Evolutionary conservation across 2,329 filamentous ascomycete species (phyloP).

Genomic region (Fusarium piperis): DNA sequence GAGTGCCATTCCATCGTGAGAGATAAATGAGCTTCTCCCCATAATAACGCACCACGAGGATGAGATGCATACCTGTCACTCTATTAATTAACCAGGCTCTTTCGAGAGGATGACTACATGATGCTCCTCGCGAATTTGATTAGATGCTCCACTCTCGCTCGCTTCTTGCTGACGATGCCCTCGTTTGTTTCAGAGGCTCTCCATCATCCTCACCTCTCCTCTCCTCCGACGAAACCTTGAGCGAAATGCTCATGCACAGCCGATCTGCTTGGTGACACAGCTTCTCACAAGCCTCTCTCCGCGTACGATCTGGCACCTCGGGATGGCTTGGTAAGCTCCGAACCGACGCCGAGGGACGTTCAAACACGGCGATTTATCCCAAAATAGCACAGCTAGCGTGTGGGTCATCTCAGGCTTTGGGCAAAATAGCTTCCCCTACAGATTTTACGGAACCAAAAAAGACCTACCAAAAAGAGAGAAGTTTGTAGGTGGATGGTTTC

Average conservation of each 20-base stretch:
- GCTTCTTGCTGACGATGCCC: not conserved
- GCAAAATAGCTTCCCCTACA: not conserved
- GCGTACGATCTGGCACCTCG: not conserved
- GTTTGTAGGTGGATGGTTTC: not conserved
- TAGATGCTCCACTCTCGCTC: not conserved
- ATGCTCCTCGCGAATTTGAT: not conserved
- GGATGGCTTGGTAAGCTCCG: not conserved
- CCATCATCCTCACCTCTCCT: not conserved
- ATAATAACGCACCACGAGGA: not conserved
- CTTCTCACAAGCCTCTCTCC: not conserved
- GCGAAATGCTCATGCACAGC: not conserved
- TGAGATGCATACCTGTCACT: not conserved
- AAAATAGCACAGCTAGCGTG: constrained; percentile 28
- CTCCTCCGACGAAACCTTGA: not conserved
- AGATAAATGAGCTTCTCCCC: not conserved
- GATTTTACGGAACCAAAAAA: not conserved
- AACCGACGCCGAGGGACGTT: not conserved
- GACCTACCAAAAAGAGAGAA: not conserved
- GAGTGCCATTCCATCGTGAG: not conserved
- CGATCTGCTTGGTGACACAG: not conserved
- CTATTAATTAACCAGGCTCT: not conserved
- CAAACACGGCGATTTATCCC: constrained; percentile 21
- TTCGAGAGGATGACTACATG: not conserved
- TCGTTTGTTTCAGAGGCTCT: not conserved
- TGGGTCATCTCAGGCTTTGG: not conserved